Conservation (phyloP, 2,329 filamentous ascomycete genomes). For the Alternaria angustiovoidea region DNA sequence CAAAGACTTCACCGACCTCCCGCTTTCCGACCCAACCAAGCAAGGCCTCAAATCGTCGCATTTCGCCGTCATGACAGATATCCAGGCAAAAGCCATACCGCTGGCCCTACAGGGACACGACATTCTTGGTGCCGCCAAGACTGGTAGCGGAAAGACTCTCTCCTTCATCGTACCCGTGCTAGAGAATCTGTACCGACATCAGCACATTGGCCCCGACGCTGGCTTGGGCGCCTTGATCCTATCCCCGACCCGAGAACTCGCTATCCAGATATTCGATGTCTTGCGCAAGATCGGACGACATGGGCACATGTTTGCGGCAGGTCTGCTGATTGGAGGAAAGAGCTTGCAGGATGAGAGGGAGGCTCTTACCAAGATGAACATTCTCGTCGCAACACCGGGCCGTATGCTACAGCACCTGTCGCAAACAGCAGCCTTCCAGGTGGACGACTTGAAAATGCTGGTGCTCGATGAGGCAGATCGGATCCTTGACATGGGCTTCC, state of each 20-base stretch:
- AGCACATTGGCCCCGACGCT: slow-evolving; percentile 86
- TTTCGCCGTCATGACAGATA: slow-evolving; percentile 88
- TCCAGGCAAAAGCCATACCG: slow-evolving; percentile 89
- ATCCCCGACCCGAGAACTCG: slow-evolving; percentile 91
- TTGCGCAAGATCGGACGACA: slow-evolving; percentile 87
- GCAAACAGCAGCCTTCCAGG: slow-evolving; percentile 88
- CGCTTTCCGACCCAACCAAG: slow-evolving; percentile 81
- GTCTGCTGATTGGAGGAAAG: slow-evolving; percentile 92
- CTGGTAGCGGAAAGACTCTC: slow-evolving; percentile 92
- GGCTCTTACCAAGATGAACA: slow-evolving; percentile 90
- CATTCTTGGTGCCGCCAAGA: slow-evolving; percentile 93
- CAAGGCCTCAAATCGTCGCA: slow-evolving; percentile 84
- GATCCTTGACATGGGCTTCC: slow-evolving; percentile 98
- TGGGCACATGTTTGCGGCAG: slow-evolving; percentile 86
- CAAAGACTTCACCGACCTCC: slow-evolving; percentile 81
- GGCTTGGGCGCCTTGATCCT: slow-evolving; percentile 92
- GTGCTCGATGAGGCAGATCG: slow-evolving; percentile 96
- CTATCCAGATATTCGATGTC: slow-evolving; percentile 96
- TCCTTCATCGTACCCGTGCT: slow-evolving; percentile 91
- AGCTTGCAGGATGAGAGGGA: slow-evolving; percentile 87
- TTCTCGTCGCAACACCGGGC: slow-evolving; percentile 92
- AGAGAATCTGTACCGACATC: slow-evolving; percentile 87
- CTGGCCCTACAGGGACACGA: slow-evolving; percentile 85
- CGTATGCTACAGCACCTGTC: slow-evolving; percentile 95
- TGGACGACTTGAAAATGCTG: slow-evolving; percentile 89